Conservation (phyloP, 345 rosid species). For the Aurinia saxatilis region DNA sequence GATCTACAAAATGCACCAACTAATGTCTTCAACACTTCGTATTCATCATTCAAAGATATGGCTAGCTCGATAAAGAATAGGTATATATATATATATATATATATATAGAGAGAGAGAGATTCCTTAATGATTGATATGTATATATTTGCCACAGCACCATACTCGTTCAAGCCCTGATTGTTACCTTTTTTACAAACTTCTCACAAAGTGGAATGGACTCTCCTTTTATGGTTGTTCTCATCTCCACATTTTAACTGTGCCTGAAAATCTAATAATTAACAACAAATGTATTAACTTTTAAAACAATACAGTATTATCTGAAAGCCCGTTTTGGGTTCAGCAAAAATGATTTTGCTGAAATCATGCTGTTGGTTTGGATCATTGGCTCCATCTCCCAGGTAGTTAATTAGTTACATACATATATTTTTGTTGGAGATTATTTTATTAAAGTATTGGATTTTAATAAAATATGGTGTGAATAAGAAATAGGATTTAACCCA, state of each 20-base stretch:
- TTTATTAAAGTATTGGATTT: no score
- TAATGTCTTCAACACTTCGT: conserved; percentile 29
- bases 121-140: background rate
- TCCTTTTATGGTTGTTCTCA: conserved; percentile 42
- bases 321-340: conserved; percentile 76
- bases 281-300: background rate
- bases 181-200: conserved; percentile 61
- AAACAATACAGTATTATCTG: conserved; percentile 53
- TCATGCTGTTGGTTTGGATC: conserved; percentile 39
- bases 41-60: conserved; percentile 43
- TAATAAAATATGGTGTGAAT: no score
- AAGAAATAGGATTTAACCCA: no score
- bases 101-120: no score
- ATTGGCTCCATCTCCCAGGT: conserved; percentile 61
- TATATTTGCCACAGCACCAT: conserved; percentile 36
- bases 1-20: conserved; percentile 18
- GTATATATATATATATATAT: no score
- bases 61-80: conserved; percentile 40
- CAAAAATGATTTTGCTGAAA: conserved; percentile 67
- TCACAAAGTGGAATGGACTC: conserved; percentile 49
- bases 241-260: background rate
- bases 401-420: no score
- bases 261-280: background rate
- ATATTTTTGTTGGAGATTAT: no score
- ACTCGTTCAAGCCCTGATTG: conserved; percentile 56